These are phyloP conservation scores for Chrysoporthe austroafricana DNA, from an alignment of 2,329 filamentous ascomycete species.

Conservation along the genomic window DNA sequence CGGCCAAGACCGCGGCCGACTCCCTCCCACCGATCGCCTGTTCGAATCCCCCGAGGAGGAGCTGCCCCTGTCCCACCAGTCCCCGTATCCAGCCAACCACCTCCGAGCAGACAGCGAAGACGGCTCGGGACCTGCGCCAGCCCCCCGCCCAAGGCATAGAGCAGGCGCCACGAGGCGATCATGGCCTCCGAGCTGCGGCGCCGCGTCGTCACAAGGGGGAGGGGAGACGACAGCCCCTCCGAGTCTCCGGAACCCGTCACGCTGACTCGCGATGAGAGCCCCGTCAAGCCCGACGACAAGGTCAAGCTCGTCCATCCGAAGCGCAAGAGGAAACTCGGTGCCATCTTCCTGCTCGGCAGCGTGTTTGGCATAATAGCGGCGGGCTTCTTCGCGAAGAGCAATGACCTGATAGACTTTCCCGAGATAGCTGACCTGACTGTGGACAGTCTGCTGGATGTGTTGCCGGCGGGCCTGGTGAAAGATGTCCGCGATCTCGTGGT, in stretches of 20 bases:
- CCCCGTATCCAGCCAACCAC: background rate
- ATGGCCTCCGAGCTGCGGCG: conserved; percentile 29
- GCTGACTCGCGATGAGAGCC: conserved; percentile 41
- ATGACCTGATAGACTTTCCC: conserved; percentile 84
- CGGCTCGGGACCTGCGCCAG: conserved; percentile 4
- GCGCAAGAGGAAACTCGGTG: conserved; percentile 74
- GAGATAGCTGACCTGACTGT: conserved; percentile 75
- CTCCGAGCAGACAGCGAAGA: conserved; percentile 6
- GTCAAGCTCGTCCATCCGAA: conserved; percentile 54
- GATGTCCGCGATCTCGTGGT: conserved; percentile 87
- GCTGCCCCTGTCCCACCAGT: conserved; percentile 5
- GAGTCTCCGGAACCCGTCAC: conserved; percentile 34
- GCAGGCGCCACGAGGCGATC: conserved; percentile 15
- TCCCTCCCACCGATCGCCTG: background rate
- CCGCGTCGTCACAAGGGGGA: conserved; percentile 29
- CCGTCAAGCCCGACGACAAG: conserved; percentile 40
- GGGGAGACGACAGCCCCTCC: conserved; percentile 33
- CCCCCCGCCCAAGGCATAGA: conserved; percentile 7
- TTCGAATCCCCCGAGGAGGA: background rate
- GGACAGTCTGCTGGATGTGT: conserved; percentile 82
- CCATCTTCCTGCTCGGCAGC: conserved; percentile 86
- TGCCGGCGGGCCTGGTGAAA: conserved; percentile 82
- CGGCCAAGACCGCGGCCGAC: conserved; percentile 5
- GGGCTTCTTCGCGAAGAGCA: conserved; percentile 85
- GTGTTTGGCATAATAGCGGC: conserved; percentile 89